Percentiles rank a stretch among this genome's conserved stretches.
Conservation (phyloP, 2,329 filamentous ascomycete species). For the Neurospora sp. region DNA sequence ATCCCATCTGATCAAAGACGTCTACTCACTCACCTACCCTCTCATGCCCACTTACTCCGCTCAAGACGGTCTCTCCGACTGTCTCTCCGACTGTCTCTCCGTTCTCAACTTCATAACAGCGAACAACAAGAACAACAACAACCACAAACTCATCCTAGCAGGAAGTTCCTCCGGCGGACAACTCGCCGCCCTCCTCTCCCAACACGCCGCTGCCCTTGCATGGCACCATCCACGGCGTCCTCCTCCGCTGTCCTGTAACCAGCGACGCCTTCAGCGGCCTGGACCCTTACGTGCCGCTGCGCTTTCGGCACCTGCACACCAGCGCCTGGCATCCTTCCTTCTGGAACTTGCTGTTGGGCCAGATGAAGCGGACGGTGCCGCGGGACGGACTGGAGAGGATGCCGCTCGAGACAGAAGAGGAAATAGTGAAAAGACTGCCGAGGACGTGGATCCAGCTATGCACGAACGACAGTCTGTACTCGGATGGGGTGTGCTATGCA, state of each 20-base stretch:
- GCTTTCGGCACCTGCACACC: constrained; percentile 28
- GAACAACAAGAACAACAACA: background rate
- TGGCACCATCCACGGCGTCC: constrained; percentile 26
- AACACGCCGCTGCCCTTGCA: constrained; percentile 16
- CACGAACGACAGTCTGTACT: constrained; percentile 41
- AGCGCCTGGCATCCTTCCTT: constrained; percentile 29
- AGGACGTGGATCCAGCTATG: constrained; percentile 39
- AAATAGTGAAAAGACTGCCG: constrained; percentile 25
- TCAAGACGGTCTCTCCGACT: constrained; percentile 31
- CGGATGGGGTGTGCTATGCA: constrained; percentile 41
- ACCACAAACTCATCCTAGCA: constrained; percentile 24
- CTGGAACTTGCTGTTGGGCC: constrained; percentile 24
- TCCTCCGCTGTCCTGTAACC: constrained; percentile 40
- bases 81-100: constrained; percentile 32
- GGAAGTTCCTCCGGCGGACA: constrained; percentile 41
- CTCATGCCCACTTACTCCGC: constrained; percentile 32
- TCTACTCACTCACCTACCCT: constrained; percentile 38
- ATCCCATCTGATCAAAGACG: constrained; percentile 15
- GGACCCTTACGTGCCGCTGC: constrained; percentile 26
- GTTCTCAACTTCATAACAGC: constrained; percentile 22
- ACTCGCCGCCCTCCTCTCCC: constrained; percentile 34
- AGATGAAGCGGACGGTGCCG: constrained; percentile 25
- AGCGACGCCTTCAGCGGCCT: constrained; percentile 30
- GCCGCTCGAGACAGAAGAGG: constrained; percentile 28
- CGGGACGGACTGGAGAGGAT: constrained; percentile 31